A percentile compares a stretch with the other conserved stretches of the same genome.
These are phyloP conservation scores for Abrus precatorius DNA, from an alignment of 306 rosid genomes.

Conservation along the genomic window DNA sequence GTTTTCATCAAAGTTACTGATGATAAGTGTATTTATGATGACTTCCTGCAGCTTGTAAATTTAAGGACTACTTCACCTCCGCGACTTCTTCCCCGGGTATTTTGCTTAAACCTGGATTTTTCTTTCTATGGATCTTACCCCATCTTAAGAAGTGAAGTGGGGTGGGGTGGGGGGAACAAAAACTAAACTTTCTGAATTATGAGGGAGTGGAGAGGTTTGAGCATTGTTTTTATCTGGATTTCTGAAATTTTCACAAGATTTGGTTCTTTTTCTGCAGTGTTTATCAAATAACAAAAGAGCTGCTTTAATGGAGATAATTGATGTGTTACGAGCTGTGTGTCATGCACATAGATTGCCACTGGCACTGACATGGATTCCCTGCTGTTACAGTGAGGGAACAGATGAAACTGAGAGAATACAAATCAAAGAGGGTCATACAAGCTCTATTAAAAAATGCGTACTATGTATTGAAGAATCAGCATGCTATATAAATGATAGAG, in stretches of 20 bases:
- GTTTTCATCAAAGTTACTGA: constrained; percentile 24
- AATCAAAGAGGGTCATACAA: constrained; percentile 59
- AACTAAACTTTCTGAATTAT: constrained; percentile 16
- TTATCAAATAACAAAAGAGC: constrained; percentile 73
- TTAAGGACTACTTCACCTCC: constrained; percentile 69
- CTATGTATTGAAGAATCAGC: constrained; percentile 90
- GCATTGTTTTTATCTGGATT: constrained; percentile 27
- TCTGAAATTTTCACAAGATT: constrained; percentile 43
- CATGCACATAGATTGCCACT: constrained; percentile 92
- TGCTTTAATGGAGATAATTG: constrained; percentile 82
- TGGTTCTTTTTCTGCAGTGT: constrained; percentile 59
- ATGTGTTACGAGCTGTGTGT: constrained; percentile 89
- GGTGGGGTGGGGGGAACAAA: constrained; percentile 4
- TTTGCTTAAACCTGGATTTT: constrained; percentile 16
- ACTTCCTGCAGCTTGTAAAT: constrained; percentile 70
- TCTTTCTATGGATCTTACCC: constrained; percentile 13
- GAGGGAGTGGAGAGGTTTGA: constrained; percentile 24
- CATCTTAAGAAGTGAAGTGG: constrained; percentile 16
- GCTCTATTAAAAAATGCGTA: constrained; percentile 65
- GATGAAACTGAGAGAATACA: constrained; percentile 56
- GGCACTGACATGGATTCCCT: constrained; percentile 96
- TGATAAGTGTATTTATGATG: constrained; percentile 35
- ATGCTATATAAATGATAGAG: constrained; percentile 75
- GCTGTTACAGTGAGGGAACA: constrained; percentile 62
- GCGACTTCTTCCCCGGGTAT: constrained; percentile 79